Conservation (phyloP, 2,329 filamentous ascomycete species). For the Fusarium ramigenum region DNA sequence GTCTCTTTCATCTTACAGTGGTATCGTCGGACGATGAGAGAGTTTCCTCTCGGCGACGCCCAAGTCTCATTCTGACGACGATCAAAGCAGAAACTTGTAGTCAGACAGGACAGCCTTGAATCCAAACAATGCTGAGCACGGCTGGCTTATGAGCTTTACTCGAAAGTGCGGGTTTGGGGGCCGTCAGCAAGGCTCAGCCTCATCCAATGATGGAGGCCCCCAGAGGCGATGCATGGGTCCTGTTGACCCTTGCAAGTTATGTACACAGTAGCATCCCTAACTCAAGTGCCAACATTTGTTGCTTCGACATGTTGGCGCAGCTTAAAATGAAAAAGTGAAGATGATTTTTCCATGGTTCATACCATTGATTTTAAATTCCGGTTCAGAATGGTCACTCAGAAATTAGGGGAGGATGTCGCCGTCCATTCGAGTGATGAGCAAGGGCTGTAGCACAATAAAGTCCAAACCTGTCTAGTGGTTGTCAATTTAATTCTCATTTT, state of each 20-base stretch:
- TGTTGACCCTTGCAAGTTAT: neutral
- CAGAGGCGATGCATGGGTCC: neutral
- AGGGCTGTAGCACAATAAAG: neutral
- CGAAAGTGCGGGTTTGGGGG: neutral
- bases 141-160: neutral
- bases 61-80: neutral
- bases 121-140: neutral
- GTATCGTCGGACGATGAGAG: neutral
- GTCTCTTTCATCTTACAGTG: neutral
- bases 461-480: too few species aligned
- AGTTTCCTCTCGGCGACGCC: slow-evolving; percentile 1
- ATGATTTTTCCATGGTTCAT: neutral
- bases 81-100: neutral
- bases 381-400: neutral
- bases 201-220: neutral
- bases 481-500: too few species aligned
- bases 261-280: neutral
- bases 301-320: neutral
- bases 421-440: neutral
- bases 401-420: too few species aligned
- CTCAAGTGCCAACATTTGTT: neutral
- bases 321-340: neutral
- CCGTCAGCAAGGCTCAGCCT: neutral
- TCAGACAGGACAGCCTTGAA: neutral
- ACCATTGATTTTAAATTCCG: neutral